These are phyloP conservation scores for Fusarium anguioides DNA, from an alignment of 2,329 filamentous ascomycete genomes.

Conservation along the genomic window DNA sequence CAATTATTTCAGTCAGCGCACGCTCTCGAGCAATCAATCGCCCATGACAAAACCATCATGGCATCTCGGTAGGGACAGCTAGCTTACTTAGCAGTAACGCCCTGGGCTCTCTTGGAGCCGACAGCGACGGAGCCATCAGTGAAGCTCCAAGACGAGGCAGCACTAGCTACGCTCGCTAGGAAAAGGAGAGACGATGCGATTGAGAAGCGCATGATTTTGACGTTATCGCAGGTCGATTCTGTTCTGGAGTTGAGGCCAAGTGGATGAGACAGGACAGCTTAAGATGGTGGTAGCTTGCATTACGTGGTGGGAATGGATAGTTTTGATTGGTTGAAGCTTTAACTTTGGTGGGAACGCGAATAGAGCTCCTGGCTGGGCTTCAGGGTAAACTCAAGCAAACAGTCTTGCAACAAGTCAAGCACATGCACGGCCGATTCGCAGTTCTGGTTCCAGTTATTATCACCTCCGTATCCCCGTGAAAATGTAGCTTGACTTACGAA, in stretches of 20 bases:
- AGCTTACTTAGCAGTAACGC: conserved; percentile 74
- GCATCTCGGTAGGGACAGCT: conserved; percentile 15
- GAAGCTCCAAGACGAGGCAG: conserved; percentile 75
- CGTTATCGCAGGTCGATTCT: conserved; percentile 34
- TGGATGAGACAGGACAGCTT: conserved; percentile 38
- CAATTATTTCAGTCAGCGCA: conserved; percentile 36
- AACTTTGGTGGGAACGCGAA: conserved; percentile 9
- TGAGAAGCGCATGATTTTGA: conserved; percentile 52
- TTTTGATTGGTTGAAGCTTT: conserved; percentile 43
- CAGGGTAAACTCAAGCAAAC: conserved; percentile 18
- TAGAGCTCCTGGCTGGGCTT: conserved; percentile 17
- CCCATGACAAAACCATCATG: conserved; percentile 27
- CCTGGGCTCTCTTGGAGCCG: conserved; percentile 71
- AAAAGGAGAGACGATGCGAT: conserved; percentile 56
- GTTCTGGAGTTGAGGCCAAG: conserved; percentile 40
- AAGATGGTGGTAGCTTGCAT: conserved; percentile 35
- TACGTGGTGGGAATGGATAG: conserved; percentile 47
- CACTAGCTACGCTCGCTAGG: conserved; percentile 62
- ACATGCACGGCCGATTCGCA: background rate
- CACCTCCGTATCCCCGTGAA: too few species aligned
- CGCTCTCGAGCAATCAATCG: conserved; percentile 1
- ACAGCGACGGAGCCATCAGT: conserved; percentile 77
- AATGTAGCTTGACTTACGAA: too few species aligned
- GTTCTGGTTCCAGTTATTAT: background rate
- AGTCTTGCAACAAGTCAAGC: background rate